Base-by-base conservation (phyloP, 495 filamentous ascomycete species). In the Lineolata rhizophorae region DNA sequence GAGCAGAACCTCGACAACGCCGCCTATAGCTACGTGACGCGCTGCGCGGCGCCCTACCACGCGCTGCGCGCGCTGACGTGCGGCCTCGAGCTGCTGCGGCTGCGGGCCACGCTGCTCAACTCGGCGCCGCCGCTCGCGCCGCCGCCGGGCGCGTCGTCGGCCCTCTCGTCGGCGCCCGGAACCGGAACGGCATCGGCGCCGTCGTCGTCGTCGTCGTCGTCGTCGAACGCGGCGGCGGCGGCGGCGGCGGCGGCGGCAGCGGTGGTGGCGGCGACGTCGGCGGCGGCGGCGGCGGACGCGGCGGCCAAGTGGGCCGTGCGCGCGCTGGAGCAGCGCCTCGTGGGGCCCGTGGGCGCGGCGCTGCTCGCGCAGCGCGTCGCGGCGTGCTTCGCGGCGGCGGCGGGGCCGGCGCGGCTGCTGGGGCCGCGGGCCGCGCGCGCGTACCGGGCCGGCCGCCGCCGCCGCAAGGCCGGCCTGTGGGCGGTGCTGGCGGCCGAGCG, bases 401-500 rank as follows among this genome's bases (percentile, higher is more conserved):
- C n/a, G n/a, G n/a, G n/a, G n/a, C n/a, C n/a, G n/a, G n/a, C n/a
- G n/a, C n/a, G n/a, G n/a, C n/a, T n/a, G n/a, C n/a, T n/a, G n/a
- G n/a, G n/a, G n/a, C n/a, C n/a, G n/a, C n/a, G n/a, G n/a, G n/a
- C n/a, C n/a, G n/a, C n/a, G n/a, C n/a, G n/a, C n/a, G n/a, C 64
- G 0, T 60, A 69, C n/a, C 54, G 50, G 22, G 76, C 69, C 62
- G 81, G 80, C 3, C 56, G 64, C 3, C 57, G 87, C 34, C 61
- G 57, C 30, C 62, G 87, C 17, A 95, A 93, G 53, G 75, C 81
- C 5, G 90, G 78, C 0, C 64, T 93, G 50, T 97, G 90, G 85
- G 76, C 70, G 41, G 63, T 87, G 17, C 57, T 91, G 19, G 76
- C 76, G 4, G 72, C 83, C 1, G 76, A 90, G 31, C 62, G 69